These are phyloP conservation scores for Heritiera fomes DNA, from an alignment of 345 rosid genomes.

Conservation along the genomic window DNA sequence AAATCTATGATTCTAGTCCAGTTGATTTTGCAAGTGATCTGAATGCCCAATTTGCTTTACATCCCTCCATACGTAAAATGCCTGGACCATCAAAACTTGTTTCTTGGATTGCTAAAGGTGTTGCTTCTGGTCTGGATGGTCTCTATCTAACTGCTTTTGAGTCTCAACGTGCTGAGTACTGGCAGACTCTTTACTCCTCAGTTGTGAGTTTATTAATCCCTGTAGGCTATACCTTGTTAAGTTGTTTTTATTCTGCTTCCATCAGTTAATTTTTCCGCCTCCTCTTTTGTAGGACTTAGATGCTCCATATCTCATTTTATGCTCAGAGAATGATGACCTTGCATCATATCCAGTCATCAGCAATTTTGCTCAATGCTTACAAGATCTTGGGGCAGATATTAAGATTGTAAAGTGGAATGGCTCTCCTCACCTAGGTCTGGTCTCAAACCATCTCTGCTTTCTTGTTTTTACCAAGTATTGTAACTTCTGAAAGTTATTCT, in stretches of 20 bases:
- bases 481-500: constrained; percentile 13
- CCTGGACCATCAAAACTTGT: constrained; percentile 67
- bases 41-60: constrained; percentile 69
- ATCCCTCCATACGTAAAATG: constrained; percentile 63
- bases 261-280: constrained; percentile 7
- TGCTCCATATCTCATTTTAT: constrained; percentile 82
- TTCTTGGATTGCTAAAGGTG: constrained; percentile 79
- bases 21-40: constrained; percentile 85
- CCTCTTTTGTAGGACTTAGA: constrained; percentile 56
- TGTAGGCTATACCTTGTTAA: not conserved
- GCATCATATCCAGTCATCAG: constrained; percentile 63
- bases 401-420: constrained; percentile 70
- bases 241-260: constrained; percentile 5
- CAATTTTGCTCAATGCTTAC: constrained; percentile 55
- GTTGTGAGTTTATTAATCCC: constrained; percentile 54
- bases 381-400: constrained; percentile 80
- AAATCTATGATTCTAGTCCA: constrained; percentile 86
- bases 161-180: constrained; percentile 80
- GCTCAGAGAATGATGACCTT: constrained; percentile 77
- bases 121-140: constrained; percentile 77
- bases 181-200: constrained; percentile 79
- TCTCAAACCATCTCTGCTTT: not conserved
- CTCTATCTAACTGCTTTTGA: constrained; percentile 84
- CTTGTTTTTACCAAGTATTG: not conserved
- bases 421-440: constrained; percentile 81